Evolutionary conservation across 768 basidiomycete genomes (phyloP), one percentile per base, ranked within the genome.

Genomic region (Naganishia onofrii): DNA sequence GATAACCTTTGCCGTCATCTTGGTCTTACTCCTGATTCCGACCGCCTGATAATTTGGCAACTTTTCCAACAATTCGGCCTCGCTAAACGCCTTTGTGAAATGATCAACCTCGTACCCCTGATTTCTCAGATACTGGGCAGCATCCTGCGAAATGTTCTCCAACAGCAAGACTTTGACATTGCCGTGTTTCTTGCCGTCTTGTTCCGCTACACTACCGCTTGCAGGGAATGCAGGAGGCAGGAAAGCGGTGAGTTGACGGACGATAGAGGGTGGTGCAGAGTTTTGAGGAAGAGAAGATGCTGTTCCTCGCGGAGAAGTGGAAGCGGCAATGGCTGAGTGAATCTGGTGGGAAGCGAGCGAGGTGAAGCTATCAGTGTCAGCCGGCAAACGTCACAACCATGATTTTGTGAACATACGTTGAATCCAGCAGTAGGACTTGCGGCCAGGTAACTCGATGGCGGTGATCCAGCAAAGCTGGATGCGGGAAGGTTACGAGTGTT

Each of bases 1-100:
- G 77, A 99, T 86, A 19, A 99, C 90, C 51, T 87, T 87, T 58
- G 89, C 87, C 6, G 96, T 98, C 75, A 99, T 91, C 83, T 91
- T 96, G 65, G 96, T 99, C 82, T 99, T 99, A 84, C 90, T 92
- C 60, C 96, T 88, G 80, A 99, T 99, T 66, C 96, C 96, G 73
- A 99, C 87, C 69, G 90, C 95, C 77, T 97, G 92, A 82, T 96
- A 98, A 53, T 93, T 89, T 76, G 88, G 89, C 44, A 83, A 71
- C 66, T 79, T 81, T 60, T 88, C 84, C 21, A 98, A 82, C 70
- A 99, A 90, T 83, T 98, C 94, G 64, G 91, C 89, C 83, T 98
- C 96, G n/a, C 86, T 86, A 84, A 93, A 86, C 69, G 94, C 89
- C 77, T 89, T 89, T 72, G 88, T 84, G 75, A 85, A 84, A 82